phyloP scores from a whole-genome alignment of 257 asterid genomes.

The Nicotiana attenuata region DNA sequence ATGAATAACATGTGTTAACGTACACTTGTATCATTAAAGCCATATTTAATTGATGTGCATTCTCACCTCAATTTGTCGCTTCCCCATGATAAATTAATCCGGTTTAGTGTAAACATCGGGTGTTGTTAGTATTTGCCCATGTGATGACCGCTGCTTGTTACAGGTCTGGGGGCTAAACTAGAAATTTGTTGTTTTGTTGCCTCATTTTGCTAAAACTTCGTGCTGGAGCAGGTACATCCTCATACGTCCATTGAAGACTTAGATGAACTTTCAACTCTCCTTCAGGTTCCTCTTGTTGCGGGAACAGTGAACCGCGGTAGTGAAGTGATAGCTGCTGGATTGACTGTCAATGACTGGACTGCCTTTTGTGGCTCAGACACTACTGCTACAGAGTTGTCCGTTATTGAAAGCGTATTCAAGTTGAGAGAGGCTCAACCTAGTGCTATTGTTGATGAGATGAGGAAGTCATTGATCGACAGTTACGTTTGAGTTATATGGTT shows the following conservation, averaged over 20 bases:
- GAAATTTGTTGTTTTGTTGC: neutral
- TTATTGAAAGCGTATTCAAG: slow-evolving; percentile 77
- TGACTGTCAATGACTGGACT: slow-evolving; percentile 81
- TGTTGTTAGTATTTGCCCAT: neutral
- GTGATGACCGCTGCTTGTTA: neutral
- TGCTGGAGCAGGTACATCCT: slow-evolving; percentile 72
- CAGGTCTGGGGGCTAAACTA: neutral
- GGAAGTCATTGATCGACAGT: slow-evolving; percentile 76
- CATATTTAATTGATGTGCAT: neutral
- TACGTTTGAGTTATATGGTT: slow-evolving; percentile 36
- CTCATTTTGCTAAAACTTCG: neutral
- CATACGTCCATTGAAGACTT: slow-evolving; percentile 85
- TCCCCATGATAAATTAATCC: neutral
- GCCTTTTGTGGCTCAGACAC: slow-evolving; percentile 95
- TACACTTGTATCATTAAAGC: neutral
- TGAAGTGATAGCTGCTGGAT: slow-evolving; percentile 75
- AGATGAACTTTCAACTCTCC: slow-evolving; percentile 85
- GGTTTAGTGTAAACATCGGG: neutral
- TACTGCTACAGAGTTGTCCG: slow-evolving; percentile 86
- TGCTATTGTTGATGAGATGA: slow-evolving; percentile 79
- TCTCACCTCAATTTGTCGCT: neutral
- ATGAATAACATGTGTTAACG: neutral
- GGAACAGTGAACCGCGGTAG: slow-evolving; percentile 92
- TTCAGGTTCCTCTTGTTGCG: slow-evolving; percentile 85
- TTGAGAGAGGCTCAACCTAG: slow-evolving; percentile 83